Conservation (phyloP, 1,139 yeast species). For the Sporopachydermia cereana region DNA sequence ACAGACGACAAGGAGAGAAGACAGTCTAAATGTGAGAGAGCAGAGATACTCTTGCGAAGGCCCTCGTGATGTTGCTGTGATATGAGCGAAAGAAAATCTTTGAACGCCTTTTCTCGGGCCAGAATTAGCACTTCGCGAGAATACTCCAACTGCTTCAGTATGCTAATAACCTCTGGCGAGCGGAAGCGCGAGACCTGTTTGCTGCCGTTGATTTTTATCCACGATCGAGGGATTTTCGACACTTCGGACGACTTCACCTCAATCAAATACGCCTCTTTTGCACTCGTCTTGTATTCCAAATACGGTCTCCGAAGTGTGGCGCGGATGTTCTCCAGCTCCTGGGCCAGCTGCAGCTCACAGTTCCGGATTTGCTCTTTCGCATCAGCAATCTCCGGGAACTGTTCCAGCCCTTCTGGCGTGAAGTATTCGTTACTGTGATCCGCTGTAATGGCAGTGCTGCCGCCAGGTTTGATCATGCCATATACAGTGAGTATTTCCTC, state of each 20-base stretch:
- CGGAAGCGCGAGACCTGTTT: conserved; percentile 61
- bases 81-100: conserved; percentile 36
- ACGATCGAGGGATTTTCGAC: conserved; percentile 50
- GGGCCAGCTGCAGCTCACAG: conserved; percentile 31
- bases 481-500: background rate
- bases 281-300: conserved; percentile 42
- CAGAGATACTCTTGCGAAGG: conserved; percentile 38
- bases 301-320: conserved; percentile 43
- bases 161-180: conserved; percentile 41
- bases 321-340: conserved; percentile 39
- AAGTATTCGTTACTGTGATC: conserved; percentile 9
- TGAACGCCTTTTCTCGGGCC: conserved; percentile 46
- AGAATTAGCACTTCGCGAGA: conserved; percentile 47
- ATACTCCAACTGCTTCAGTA: conserved; percentile 47
- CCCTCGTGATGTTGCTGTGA: conserved; percentile 36
- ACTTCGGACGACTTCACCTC: conserved; percentile 58
- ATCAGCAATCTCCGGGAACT: conserved; percentile 17
- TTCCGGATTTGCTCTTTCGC: conserved; percentile 8
- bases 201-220: conserved; percentile 71
- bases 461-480: conserved; percentile 1
- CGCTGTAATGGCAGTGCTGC: conserved; percentile 20
- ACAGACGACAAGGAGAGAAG: conserved; percentile 59
- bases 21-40: conserved; percentile 61
- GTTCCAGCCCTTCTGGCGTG: conserved; percentile 22
- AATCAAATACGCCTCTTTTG: conserved; percentile 56